Evolutionary conservation across 2,329 filamentous ascomycete species (phyloP), one percentile per base, ranked within the genome.

Genomic region (Myriosclerotinia curreyana): DNA sequence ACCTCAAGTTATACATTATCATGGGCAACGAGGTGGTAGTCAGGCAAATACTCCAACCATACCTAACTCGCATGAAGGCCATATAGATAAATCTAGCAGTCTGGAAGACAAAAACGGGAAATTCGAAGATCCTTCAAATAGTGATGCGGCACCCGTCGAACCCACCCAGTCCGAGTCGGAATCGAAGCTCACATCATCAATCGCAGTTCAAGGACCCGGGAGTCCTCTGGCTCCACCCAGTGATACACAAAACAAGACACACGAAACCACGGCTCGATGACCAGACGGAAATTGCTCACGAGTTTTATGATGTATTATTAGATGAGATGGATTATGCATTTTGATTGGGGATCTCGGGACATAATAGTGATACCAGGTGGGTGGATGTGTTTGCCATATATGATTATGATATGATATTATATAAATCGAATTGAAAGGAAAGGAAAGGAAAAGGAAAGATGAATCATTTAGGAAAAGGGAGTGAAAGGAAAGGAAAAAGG

Each of bases 1-100:
- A 34, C 86, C 86, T 12, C 86, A 88, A 71, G 86, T 88, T 2
- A 79, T 88, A 38, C 86, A 88, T 70, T 88, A 88, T 69, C 85
- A 88, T 67, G 86, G 86, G 6, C 86, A 88, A 73, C 79, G 85
- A 48, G 86, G 86, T n/a, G 85, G 86, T 14, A 88, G 85, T 70
- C 86, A 88, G 71, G 82, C 84, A 11, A 87, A 86, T 70, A 88
- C 86, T 0, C 86, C 86, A 15, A 88, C 84, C 0, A 20, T 73
- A n/a, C 70, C 70, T 42, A 74, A 50, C 53, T 72, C 73, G 9
- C 60, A 65, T 1, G 73, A 74, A 61, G 69, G 66, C 15, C 62
- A 67, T 7, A 55, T 62, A 50, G 72, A 73, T 60, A 62, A 70
- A 42, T 66, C 67, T 2, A 70, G 65, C 40, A 74, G 70, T 60